phyloP scores from a whole-genome alignment of 1,284 basidiomycete genomes.

The Hemileia vastatrix region DNA sequence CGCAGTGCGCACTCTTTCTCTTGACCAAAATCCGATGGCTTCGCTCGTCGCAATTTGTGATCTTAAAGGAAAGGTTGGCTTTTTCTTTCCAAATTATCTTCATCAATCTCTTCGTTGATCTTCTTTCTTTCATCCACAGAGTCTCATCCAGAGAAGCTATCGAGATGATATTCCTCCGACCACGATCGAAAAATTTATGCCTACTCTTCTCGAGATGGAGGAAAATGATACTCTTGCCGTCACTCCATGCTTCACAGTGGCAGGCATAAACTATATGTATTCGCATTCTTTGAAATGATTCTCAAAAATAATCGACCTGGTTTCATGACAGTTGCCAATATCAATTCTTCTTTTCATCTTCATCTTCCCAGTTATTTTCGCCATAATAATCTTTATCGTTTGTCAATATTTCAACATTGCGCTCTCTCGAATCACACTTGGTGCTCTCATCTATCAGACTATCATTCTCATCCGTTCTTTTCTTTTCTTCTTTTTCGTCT shows the following conservation, averaged over 20 bases:
- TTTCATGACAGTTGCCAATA: neutral
- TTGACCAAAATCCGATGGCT: too few relatives aligned
- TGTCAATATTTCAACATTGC: neutral
- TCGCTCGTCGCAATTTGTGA: constrained; percentile 79
- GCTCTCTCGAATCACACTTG: too few relatives aligned
- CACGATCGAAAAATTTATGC: constrained; percentile 86
- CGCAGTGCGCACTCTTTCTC: too few relatives aligned
- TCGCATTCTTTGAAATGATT: too few relatives aligned
- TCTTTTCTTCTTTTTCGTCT: constrained; percentile 15
- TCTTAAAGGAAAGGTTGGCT: constrained; percentile 66
- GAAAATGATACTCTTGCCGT: constrained; percentile 82
- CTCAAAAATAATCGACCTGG: constrained; percentile 64
- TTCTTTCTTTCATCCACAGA: constrained; percentile 49
- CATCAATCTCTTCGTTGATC: neutral
- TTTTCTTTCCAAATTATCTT: neutral
- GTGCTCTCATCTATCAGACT: neutral
- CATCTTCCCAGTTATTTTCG: constrained; percentile 6
- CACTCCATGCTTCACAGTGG: constrained; percentile 77
- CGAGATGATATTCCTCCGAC: constrained; percentile 86
- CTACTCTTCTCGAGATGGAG: constrained; percentile 88
- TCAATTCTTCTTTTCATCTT: neutral
- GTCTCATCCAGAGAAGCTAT: constrained; percentile 94
- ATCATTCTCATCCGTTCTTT: constrained; percentile 1
- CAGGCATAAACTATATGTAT: constrained; percentile 32
- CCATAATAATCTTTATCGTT: constrained; percentile 16